Conservation (phyloP, 352 stramenopile genomes). For the Phytophthora multivora region DNA sequence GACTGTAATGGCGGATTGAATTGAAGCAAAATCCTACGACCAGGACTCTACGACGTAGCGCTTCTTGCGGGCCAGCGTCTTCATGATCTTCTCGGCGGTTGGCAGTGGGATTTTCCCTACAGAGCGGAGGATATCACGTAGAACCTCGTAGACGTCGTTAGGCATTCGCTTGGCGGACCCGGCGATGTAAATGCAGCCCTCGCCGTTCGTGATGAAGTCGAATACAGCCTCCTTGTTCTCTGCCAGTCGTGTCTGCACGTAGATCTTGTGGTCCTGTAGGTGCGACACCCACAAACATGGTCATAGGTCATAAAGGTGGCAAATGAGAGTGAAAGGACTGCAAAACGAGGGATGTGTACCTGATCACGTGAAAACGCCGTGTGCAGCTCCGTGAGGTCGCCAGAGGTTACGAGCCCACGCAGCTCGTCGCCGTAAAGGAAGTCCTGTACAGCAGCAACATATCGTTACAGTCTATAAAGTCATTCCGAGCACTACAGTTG, state of each 20-base stretch:
- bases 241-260: constrained; percentile 89
- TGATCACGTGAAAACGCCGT: constrained; percentile 93
- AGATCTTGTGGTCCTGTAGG: constrained; percentile 83
- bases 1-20: background rate
- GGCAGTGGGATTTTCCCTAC: constrained; percentile 73
- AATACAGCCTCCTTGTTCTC: constrained; percentile 83
- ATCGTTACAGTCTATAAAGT: constrained; percentile 4
- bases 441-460: constrained; percentile 48
- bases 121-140: constrained; percentile 84
- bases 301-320: background rate
- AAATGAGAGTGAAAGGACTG: background rate
- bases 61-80: constrained; percentile 71
- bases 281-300: background rate
- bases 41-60: constrained; percentile 89
- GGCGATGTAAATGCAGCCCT: constrained; percentile 81
- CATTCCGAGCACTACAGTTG: background rate
- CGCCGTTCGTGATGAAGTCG: constrained; percentile 65
- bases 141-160: constrained; percentile 87
- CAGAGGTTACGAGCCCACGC: constrained; percentile 40
- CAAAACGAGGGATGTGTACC: constrained; percentile 23
- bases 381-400: constrained; percentile 72
- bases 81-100: constrained; percentile 77
- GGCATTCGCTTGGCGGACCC: constrained; percentile 93
- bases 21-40: constrained; percentile 49
- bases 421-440: constrained; percentile 90